Percentiles rank a stretch among this genome's conserved stretches.
Conservation (phyloP, 2,329 filamentous ascomycete species). For the Botrytis porri region DNA sequence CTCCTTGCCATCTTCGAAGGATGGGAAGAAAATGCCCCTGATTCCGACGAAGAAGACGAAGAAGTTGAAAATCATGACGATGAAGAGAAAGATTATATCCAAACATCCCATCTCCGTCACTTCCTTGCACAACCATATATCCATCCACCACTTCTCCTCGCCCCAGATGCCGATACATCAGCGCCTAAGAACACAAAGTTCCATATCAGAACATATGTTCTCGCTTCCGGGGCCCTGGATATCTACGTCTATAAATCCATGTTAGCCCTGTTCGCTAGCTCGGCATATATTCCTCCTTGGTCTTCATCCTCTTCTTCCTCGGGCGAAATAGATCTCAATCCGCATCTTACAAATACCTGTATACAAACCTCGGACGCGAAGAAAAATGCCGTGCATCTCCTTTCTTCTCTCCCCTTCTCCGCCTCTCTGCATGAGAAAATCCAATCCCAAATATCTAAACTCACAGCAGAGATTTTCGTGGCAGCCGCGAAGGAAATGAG, state of each 20-base stretch:
- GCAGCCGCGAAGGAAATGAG: conserved; percentile 80
- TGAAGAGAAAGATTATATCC: conserved; percentile 53
- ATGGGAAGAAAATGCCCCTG: conserved; percentile 72
- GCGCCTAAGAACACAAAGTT: conserved; percentile 70
- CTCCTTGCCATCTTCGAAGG: conserved; percentile 85
- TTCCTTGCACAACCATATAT: conserved; percentile 97
- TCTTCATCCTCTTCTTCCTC: conserved; percentile 30
- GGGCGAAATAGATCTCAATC: conserved; percentile 52
- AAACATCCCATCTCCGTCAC: conserved; percentile 87
- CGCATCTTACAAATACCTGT: conserved; percentile 94
- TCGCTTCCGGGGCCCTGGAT: conserved; percentile 72
- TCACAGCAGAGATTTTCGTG: conserved; percentile 78
- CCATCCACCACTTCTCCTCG: conserved; percentile 74
- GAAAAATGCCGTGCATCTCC: conserved; percentile 66
- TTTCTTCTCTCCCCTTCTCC: conserved; percentile 61
- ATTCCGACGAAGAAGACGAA: conserved; percentile 59
- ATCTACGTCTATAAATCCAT: conserved; percentile 87
- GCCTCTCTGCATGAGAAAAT: conserved; percentile 50
- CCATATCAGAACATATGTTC: conserved; percentile 88
- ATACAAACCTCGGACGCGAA: conserved; percentile 60
- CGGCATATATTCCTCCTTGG: conserved; percentile 66
- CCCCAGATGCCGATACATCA: background rate
- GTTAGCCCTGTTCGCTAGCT: conserved; percentile 87
- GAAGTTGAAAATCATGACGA: conserved; percentile 50
- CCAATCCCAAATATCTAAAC: conserved; percentile 68